Conservation (phyloP, 768 basidiomycete genomes). For the Russula vinacea region DNA sequence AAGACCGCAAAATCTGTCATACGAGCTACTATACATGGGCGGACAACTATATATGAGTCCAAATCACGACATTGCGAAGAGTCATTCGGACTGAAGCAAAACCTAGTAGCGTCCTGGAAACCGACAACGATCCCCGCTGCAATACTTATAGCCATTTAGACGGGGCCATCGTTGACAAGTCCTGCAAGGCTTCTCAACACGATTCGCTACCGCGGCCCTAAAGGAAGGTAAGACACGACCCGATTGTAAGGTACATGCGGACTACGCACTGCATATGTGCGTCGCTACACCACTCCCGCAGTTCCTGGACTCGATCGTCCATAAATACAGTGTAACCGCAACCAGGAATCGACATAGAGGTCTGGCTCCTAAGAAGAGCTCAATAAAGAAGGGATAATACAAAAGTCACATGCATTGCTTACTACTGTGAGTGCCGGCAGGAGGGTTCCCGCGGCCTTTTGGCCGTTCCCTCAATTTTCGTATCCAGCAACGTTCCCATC, state of each 20-base stretch:
- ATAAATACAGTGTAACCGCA: background rate
- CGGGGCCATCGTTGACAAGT: constrained; percentile 7
- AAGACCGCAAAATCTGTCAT: background rate
- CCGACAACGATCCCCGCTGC: constrained; percentile 4
- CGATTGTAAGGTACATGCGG: background rate
- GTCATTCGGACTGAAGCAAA: background rate
- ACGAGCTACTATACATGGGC: background rate
- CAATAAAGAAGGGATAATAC: background rate
- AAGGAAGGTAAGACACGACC: background rate
- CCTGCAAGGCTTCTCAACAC: constrained; percentile 2
- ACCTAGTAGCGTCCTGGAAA: too few species aligned
- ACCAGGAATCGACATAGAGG: background rate
- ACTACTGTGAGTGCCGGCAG: background rate
- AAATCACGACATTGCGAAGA: background rate
- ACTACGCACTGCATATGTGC: constrained; percentile 11
- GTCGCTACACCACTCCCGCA: constrained; percentile 16
- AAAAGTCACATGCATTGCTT: background rate
- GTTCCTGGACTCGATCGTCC: background rate
- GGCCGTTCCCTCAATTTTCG: background rate
- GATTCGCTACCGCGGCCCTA: background rate
- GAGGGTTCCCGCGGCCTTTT: background rate
- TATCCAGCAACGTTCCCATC: background rate
- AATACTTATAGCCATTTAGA: background rate
- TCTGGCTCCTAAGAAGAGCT: background rate
- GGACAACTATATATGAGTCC: background rate